Base-by-base conservation (phyloP, 257 asterid species). In the Catharanthus roseus region DNA sequence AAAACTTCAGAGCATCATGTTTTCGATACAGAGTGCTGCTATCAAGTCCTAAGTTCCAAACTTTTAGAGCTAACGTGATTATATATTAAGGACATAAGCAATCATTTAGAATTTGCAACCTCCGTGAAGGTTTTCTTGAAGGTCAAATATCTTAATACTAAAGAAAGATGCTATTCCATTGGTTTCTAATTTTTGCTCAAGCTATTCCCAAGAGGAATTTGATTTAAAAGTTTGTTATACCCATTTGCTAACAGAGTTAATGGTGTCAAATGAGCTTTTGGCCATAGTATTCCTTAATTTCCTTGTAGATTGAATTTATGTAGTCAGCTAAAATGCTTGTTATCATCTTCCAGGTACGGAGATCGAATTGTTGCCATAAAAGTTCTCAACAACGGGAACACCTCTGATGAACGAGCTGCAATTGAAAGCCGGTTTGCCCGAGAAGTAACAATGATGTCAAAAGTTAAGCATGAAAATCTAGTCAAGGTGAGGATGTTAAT, bases 381-480 rank as follows among this genome's bases (percentile, higher is more conserved):
- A 78, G 98, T 90, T 75, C 95, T 93, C 31, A 89, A 83, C 74
- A 55, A 77, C 72, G 97, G 98, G 51, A 85, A 79, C 66, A 90
- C 92, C 71, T 78, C 91, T 2, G 87, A 84, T 67, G 96, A 90
- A 79, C 88, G 88, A 78, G 77, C 82, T 71, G 82, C 88, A 76
- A 96, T 87, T 36, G 93, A 90, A 84, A 80, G 87, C 71, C 95
- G 96, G 33, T 93, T 93, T 84, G 85, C 83, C 70, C 88, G 97
- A 80, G 98, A 93, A 84, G 96, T 93, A 65, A 62, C 85, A 41
- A 93, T 93, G 98, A 90, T 93, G 98, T 90, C 90, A 42, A 90
- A 78, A 85, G 98, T 93, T 54, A 86, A 89, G 83, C 98, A 93
- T 72, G 92, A 89, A 49, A 93, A 93, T 76, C 98, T 93, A 75